Evolutionary conservation across 73 alveolate genomes (phyloP).

Genomic region (Uronychia binucleata): DNA sequence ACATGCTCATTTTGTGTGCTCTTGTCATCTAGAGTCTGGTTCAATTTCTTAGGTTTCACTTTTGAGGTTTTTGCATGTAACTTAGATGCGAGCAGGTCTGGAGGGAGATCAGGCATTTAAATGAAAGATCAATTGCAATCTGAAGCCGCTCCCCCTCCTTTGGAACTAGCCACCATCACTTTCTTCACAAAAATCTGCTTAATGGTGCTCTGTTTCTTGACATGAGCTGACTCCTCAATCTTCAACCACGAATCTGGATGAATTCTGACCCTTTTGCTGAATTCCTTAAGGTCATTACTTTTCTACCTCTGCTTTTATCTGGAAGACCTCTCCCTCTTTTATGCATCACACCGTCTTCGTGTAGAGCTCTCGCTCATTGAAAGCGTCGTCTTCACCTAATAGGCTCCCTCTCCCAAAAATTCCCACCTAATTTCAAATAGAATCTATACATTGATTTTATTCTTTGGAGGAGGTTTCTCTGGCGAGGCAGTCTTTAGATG

Average conservation of each 20-base stretch:
- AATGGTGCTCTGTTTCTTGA: background rate
- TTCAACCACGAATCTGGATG: background rate
- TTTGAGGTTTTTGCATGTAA: background rate
- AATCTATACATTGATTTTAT: background rate
- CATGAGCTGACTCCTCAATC: background rate
- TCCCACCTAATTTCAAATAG: background rate
- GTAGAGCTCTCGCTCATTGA: background rate
- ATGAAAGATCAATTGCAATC: background rate
- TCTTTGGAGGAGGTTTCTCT: background rate
- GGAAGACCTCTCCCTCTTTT: background rate
- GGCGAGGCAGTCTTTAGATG: background rate
- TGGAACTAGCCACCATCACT: background rate
- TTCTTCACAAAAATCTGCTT: background rate
- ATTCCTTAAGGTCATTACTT: too few species aligned
- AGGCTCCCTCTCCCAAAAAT: background rate
- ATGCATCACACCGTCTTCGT: background rate
- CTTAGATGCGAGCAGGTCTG: background rate
- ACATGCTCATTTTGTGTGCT: background rate
- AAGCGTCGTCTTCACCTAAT: background rate
- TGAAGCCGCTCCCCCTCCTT: background rate
- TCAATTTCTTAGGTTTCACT: background rate
- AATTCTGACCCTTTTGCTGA: background rate
- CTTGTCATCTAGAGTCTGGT: background rate
- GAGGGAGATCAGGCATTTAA: background rate
- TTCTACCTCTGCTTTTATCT: background rate